phyloP scores from a whole-genome alignment of 2,329 filamentous ascomycete species.

The Escovopsis sp. region DNA sequence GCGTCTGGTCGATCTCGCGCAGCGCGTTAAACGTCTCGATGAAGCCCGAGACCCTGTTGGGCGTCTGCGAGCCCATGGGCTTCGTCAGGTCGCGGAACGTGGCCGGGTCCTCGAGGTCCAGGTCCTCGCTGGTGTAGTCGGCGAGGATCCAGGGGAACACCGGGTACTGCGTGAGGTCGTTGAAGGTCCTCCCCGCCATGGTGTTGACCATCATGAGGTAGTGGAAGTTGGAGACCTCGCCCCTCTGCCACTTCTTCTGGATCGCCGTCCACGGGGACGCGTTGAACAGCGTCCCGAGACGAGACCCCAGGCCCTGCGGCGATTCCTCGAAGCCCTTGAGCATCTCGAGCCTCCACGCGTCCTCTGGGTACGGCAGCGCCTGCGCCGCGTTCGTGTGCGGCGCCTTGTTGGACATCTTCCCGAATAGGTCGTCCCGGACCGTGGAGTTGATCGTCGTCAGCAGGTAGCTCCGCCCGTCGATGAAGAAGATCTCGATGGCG shows the following conservation, averaged over 20 bases:
- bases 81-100: slow-evolving; percentile 86
- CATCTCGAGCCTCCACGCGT: slow-evolving; percentile 82
- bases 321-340: slow-evolving; percentile 51
- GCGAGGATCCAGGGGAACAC: slow-evolving; percentile 96
- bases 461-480: slow-evolving; percentile 88
- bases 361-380: slow-evolving; percentile 62
- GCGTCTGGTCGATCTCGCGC: slow-evolving; percentile 79
- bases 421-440: slow-evolving; percentile 66
- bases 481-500: slow-evolving; percentile 93
- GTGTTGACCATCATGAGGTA: slow-evolving; percentile 98
- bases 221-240: slow-evolving; percentile 96
- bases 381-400: slow-evolving; percentile 62
- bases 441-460: slow-evolving; percentile 65
- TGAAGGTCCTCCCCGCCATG: slow-evolving; percentile 92
- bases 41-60: slow-evolving; percentile 62
- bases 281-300: slow-evolving; percentile 86
- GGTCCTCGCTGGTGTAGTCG: slow-evolving; percentile 86
- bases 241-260: slow-evolving; percentile 79
- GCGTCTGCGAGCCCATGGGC: slow-evolving; percentile 87
- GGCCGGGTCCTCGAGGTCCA: slow-evolving; percentile 71
- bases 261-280: slow-evolving; percentile 67
- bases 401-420: slow-evolving; percentile 61
- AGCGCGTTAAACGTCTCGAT: slow-evolving; percentile 75
- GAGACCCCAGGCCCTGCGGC: slow-evolving; percentile 58
- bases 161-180: slow-evolving; percentile 93